Base-by-base conservation (phyloP, 2,329 filamentous ascomycete species). In the Botrytis fabae region DNA sequence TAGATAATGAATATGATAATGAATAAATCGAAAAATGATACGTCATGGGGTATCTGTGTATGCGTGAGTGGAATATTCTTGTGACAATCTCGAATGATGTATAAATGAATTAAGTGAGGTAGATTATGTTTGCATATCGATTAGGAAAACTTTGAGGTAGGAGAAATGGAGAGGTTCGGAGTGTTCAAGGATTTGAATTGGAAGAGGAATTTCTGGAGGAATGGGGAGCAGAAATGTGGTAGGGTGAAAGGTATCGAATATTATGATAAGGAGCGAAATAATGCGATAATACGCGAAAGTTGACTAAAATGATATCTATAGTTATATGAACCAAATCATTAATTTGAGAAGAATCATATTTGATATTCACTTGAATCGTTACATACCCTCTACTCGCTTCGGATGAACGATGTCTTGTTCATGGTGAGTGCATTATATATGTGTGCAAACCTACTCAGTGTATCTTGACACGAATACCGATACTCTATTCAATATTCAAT, bases 401-500 rank as follows among this genome's bases (percentile, higher is more conserved):
- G 12, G 10, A 51, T 51, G 46, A 51, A n/a, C 10, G 22, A 51
- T 51, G 4, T 25, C 1, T 1, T 1, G 2, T 51, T 14, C 6
- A 6, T 51, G 10, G n/a, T 51, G 22, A 2, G 46, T 1, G 12
- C 20, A n/a, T 51, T 10, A n/a, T 20, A 3, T 10, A n/a, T 9
- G 5, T n/a, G 2, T 51, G 1, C 25, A 51, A 6, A 12, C 25
- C 4, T 51, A 51, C 0, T 25, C 1, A 1, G 46, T 2, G 22
- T 51, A 2, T 25, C 22, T 14, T 2, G 10, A 14, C 4, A 6
- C 12, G 1, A 51, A 14, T 51, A 5, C 10, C 4, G 48, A 51
- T n/a, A n/a, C 10, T 14, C 0, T n/a, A 2, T 2, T 51, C 10
- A n/a, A n/a, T 25, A 6, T 14, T 14, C 4, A 7, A n/a, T 25